Evolutionary conservation across 305 asterid species (phyloP), one percentile per base, ranked within the genome.

Genomic region (Fraxinus floribunda): DNA sequence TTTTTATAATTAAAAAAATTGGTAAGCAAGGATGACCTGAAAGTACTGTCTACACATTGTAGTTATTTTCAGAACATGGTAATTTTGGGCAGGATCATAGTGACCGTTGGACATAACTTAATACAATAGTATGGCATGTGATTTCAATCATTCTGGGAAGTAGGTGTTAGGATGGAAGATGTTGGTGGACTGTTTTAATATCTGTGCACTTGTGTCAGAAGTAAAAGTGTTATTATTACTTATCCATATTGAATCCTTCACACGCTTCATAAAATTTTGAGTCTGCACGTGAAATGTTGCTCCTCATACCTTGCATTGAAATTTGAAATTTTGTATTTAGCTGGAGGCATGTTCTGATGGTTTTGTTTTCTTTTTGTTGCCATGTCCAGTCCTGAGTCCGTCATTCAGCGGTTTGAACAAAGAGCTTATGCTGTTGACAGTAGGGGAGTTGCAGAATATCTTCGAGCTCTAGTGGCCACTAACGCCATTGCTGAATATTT

Each of bases 381-480:
- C 38, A 80, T 86, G 70, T 77, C 57, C 83, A 96, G 99, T 80
- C 99, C 98, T 9, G 98, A 94, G 89, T 87, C 95, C 79, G 99
- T 96, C 82, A 91, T 96, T 87, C 93, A 92, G 88, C 95, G 97
- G n/a, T 96, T 96, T 84, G 99, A 96, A 87, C 97, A 93, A 86
- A 90, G 98, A 83, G 92, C 87, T 18, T 95, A 91, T 85, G 94
- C 91, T n/a, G 98, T 93, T 15, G 98, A 96, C 86, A 94, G 98
- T 82, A 88, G 86, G 87, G 98, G 98, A 80, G 98, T 96, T 80
- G 98, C 89, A 46, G 98, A 96, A 79, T 96, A 96, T 79, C 87
- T 94, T 71, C 89, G 90, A 88, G 99, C 99, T 36, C 92, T 96
- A 80, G 98, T 96, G 84, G 82, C 88, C 76, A 93, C 99, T 44